A percentile compares a stretch with the other conserved stretches of the same genome.
Conservation (phyloP, 495 filamentous ascomycete species). For the Penicillium macrosclerotiorum region DNA sequence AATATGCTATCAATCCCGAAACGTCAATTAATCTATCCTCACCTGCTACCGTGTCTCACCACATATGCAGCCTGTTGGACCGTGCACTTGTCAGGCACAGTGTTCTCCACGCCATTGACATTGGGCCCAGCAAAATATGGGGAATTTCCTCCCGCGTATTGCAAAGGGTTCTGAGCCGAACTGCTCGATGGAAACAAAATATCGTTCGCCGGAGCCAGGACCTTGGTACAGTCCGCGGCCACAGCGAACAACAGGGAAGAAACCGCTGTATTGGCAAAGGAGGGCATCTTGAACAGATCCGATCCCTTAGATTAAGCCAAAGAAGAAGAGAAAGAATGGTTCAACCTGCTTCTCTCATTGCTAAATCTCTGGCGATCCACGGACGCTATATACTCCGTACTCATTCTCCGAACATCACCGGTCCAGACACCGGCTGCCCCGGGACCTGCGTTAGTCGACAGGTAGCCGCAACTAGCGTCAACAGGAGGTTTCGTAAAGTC, state of each 20-base stretch:
- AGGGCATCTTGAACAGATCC: neutral
- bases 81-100: conserved; percentile 48
- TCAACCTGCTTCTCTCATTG: no score
- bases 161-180: conserved; percentile 30
- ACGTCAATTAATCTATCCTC: conserved; percentile 6
- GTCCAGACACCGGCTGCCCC: neutral
- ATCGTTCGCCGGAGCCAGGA: conserved; percentile 36
- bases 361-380: neutral
- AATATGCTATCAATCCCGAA: neutral
- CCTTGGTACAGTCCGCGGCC: conserved; percentile 1
- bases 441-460: conserved; percentile 6
- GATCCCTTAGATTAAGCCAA: no score
- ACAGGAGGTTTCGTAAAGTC: neutral
- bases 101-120: conserved; percentile 47
- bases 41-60: conserved; percentile 56
- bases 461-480: conserved; percentile 11
- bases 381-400: conserved; percentile 1
- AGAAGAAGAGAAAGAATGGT: neutral
- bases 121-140: conserved; percentile 58
- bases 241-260: conserved; percentile 11
- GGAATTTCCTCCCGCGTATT: conserved; percentile 52
- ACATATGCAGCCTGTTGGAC: conserved; percentile 55
- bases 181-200: conserved; percentile 35
- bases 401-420: no score
- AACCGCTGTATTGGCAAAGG: conserved; percentile 4